Evolutionary conservation across 148 eudicot genomes (phyloP).

Genomic region (Salicornia ramosissima): DNA sequence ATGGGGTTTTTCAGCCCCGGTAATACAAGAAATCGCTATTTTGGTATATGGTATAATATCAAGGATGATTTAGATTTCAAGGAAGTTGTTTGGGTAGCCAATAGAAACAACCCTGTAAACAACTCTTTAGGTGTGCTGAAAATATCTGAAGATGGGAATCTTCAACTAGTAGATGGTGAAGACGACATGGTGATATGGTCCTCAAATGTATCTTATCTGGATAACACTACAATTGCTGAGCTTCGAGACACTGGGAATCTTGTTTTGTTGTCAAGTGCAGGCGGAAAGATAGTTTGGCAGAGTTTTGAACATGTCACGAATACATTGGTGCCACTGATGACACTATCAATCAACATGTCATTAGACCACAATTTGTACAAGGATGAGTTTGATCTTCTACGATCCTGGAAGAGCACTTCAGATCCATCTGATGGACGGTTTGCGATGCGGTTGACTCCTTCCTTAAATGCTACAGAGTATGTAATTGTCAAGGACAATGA

Average conservation of each 20-base stretch:
- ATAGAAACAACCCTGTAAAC: constrained; percentile 33
- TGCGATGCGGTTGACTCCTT: not conserved
- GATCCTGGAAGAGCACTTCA: constrained; percentile 21
- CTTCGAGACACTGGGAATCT: constrained; percentile 41
- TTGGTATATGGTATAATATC: too few relatives aligned
- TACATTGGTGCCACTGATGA: constrained; percentile 26
- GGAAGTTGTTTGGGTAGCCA: constrained; percentile 46
- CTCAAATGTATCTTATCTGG: constrained; percentile 16
- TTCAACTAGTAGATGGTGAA: constrained; percentile 24
- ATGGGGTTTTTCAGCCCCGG: too few relatives aligned
- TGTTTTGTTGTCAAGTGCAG: constrained; percentile 16
- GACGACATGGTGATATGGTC: constrained; percentile 36
- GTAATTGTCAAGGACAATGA: not conserved
- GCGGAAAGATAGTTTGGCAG: constrained; percentile 26
- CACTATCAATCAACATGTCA: constrained; percentile 8
- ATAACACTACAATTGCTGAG: constrained; percentile 14
- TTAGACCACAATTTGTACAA: too few relatives aligned
- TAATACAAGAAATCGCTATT: too few relatives aligned
- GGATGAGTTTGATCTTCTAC: not conserved
- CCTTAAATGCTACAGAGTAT: not conserved
- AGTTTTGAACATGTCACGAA: constrained; percentile 36
- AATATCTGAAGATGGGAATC: constrained; percentile 22
- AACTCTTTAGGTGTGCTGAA: constrained; percentile 19
- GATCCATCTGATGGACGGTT: constrained; percentile 20
- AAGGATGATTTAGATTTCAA: too few relatives aligned